These are phyloP conservation scores for Phoma herbarum DNA, from an alignment of 2,329 filamentous ascomycete genomes.

Conservation along the genomic window DNA sequence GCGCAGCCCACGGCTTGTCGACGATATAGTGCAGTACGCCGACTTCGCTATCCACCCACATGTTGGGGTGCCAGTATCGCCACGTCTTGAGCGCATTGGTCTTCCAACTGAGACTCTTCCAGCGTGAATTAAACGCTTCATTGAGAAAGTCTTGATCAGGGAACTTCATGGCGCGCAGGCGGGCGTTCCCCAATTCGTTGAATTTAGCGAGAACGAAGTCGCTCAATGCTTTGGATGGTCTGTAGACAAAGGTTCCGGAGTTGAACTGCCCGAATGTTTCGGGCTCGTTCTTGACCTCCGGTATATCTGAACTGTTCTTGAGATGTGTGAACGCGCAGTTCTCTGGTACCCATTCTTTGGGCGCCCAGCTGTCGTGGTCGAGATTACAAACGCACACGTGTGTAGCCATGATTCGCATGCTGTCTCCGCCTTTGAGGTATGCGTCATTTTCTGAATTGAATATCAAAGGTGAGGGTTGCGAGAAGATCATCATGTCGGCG, in stretches of 20 bases:
- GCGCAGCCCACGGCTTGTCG: constrained; percentile 63
- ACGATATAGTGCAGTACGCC: constrained; percentile 63
- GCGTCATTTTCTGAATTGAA: constrained; percentile 54
- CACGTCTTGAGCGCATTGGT: constrained; percentile 65
- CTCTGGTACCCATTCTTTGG: constrained; percentile 56
- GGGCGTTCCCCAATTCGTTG: constrained; percentile 45
- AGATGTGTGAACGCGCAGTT: constrained; percentile 61
- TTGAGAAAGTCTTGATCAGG: constrained; percentile 65
- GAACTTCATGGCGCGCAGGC: constrained; percentile 58
- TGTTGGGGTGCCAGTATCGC: constrained; percentile 61
- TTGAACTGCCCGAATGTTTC: constrained; percentile 60
- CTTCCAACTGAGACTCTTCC: constrained; percentile 59
- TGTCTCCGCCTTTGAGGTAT: constrained; percentile 30
- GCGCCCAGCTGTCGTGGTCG: constrained; percentile 61
- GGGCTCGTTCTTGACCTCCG: constrained; percentile 41
- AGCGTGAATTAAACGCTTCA: constrained; percentile 57
- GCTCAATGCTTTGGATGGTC: constrained; percentile 53
- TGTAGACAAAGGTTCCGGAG: constrained; percentile 62
- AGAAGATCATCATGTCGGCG: constrained; percentile 62
- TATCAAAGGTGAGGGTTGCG: constrained; percentile 48
- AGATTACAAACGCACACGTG: constrained; percentile 64
- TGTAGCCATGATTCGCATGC: constrained; percentile 56
- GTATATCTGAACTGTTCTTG: constrained; percentile 43
- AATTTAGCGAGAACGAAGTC: constrained; percentile 54
- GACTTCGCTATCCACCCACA: constrained; percentile 61